These are phyloP conservation scores for Saksenaea vasiformis DNA, from an alignment of 371 early-diverging fungal genomes.

Conservation along the genomic window DNA sequence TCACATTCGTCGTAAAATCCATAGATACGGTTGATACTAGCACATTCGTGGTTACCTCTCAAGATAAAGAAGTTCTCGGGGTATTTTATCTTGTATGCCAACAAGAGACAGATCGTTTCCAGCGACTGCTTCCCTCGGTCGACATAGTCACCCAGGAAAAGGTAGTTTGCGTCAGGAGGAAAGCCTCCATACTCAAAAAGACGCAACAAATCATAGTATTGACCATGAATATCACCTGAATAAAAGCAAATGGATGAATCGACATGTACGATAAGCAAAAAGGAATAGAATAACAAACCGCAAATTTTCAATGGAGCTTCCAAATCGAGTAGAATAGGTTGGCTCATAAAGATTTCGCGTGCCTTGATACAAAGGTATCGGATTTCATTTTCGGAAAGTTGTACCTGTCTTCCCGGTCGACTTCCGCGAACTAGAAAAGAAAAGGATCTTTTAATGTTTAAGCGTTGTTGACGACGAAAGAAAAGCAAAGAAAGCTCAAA, in stretches of 20 bases:
- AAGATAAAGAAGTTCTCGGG: conserved; percentile 97
- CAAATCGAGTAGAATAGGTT: conserved; percentile 94
- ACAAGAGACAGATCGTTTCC: conserved; percentile 71
- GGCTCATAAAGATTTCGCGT: conserved; percentile 90
- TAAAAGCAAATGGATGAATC: neutral
- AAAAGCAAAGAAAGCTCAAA: neutral
- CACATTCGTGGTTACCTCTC: conserved; percentile 96
- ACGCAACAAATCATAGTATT: conserved; percentile 93
- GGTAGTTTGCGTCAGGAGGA: conserved; percentile 89
- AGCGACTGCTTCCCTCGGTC: conserved; percentile 93
- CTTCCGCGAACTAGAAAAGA: conserved; percentile 80
- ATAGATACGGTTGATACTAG: conserved; percentile 94
- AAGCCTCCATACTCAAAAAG: conserved; percentile 94
- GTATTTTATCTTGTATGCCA: conserved; percentile 94
- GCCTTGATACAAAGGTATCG: conserved; percentile 83
- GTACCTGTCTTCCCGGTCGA: conserved; percentile 89
- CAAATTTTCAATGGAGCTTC: conserved; percentile 97
- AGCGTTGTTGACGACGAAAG: neutral
- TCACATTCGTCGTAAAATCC: conserved; percentile 99
- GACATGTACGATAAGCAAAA: neutral
- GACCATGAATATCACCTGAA: conserved; percentile 80
- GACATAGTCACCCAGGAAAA: conserved; percentile 97
- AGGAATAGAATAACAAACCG: conserved; percentile 63
- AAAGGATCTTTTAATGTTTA: neutral
- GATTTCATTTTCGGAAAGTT: conserved; percentile 85